A percentile compares a stretch with the other conserved stretches of the same genome.
Evolutionary conservation across 176 grass and related monocot genomes (phyloP).

Genomic region (Oryza punctata): DNA sequence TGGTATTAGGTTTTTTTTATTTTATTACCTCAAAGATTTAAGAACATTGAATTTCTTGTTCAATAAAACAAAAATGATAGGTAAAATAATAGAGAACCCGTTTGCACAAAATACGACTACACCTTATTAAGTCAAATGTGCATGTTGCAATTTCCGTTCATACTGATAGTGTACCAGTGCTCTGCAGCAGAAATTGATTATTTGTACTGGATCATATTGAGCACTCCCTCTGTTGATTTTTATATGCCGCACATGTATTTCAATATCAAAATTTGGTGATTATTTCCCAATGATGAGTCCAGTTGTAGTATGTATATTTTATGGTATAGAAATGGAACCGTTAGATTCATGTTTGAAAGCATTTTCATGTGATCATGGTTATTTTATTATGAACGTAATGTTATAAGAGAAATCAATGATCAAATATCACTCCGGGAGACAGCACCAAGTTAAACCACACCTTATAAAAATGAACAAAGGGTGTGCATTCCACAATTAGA

Average conservation of each 20-base stretch:
- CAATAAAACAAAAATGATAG: not conserved
- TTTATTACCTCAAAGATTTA: not conserved
- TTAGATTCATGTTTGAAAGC: not conserved
- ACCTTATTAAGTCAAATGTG: not conserved
- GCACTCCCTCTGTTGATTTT: not conserved
- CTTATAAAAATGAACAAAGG: too few species aligned
- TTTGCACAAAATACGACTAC: not conserved
- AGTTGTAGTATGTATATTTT: too few species aligned
- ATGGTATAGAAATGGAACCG: not conserved
- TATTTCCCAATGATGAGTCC: not conserved
- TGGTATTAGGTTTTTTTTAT: not conserved
- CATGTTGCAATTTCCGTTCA: constrained; percentile 1
- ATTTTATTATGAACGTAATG: too few species aligned
- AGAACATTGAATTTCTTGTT: constrained; percentile 21
- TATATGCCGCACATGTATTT: not conserved
- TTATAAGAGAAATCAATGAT: too few species aligned
- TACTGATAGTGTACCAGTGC: not conserved
- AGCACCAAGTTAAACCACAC: too few species aligned
- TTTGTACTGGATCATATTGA: not conserved
- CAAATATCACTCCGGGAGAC: too few species aligned
- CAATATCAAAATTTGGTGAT: not conserved
- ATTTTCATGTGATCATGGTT: not conserved
- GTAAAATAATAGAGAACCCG: constrained; percentile 26
- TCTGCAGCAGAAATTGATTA: not conserved
- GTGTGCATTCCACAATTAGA: too few species aligned